Conservation (phyloP, 805 yeast species). For the Groenewaldozyma salmanticensis region DNA sequence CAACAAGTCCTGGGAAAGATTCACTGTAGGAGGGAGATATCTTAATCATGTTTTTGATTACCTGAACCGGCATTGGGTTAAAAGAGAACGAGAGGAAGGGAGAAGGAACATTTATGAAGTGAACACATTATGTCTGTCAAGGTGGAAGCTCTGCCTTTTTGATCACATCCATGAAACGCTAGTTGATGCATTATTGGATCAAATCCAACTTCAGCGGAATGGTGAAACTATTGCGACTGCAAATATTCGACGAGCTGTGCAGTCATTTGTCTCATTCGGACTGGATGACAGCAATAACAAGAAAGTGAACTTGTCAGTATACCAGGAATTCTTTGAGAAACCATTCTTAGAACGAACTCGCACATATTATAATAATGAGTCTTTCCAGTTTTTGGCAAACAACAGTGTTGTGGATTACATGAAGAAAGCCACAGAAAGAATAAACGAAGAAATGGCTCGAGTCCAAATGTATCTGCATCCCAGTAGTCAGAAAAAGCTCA, state of each 20-base stretch:
- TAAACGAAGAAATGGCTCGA: slow-evolving; percentile 73
- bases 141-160: slow-evolving; percentile 84
- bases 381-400: slow-evolving; percentile 51
- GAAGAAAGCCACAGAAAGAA: slow-evolving; percentile 71
- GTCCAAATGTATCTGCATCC: slow-evolving; percentile 76
- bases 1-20: slow-evolving; percentile 82
- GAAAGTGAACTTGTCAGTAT: slow-evolving; percentile 73
- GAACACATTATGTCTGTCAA: slow-evolving; percentile 72
- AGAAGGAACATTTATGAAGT: slow-evolving; percentile 84
- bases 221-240: slow-evolving; percentile 63
- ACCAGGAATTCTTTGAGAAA: slow-evolving; percentile 67
- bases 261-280: slow-evolving; percentile 81
- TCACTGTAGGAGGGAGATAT: slow-evolving; percentile 82
- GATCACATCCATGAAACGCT: slow-evolving; percentile 49
- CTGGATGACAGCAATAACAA: slow-evolving; percentile 84
- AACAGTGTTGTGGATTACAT: slow-evolving; percentile 88
- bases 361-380: slow-evolving; percentile 56
- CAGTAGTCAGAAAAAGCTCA: slow-evolving; percentile 67
- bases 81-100: slow-evolving; percentile 91
- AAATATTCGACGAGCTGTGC: slow-evolving; percentile 62
- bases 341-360: slow-evolving; percentile 55
- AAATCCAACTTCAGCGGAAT: slow-evolving; percentile 69
- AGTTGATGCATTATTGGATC: slow-evolving; percentile 61
- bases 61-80: slow-evolving; percentile 95
- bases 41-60: slow-evolving; percentile 90